These are phyloP conservation scores for Aspergillus nomiae DNA, from an alignment of 2,329 filamentous ascomycete species.

Conservation along the genomic window DNA sequence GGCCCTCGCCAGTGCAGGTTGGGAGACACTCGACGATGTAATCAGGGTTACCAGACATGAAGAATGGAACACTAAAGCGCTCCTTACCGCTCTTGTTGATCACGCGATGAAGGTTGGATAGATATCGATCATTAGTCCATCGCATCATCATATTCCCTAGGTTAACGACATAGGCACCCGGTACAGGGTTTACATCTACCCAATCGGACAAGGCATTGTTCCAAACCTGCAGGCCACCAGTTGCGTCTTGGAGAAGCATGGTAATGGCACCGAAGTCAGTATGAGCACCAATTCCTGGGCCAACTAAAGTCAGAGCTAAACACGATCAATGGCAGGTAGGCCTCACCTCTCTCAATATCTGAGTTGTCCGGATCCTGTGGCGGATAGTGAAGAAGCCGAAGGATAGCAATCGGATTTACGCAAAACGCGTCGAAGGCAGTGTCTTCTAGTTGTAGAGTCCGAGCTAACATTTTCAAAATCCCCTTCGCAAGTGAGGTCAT, in stretches of 20 bases:
- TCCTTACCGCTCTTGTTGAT: conserved; percentile 29
- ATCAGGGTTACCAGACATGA: conserved; percentile 30
- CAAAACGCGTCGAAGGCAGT: conserved; percentile 26
- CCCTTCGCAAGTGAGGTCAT: not conserved
- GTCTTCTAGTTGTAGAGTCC: not conserved
- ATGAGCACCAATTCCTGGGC: conserved; percentile 32
- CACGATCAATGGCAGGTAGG: not conserved
- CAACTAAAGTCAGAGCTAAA: not conserved
- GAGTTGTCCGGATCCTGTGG: conserved; percentile 23
- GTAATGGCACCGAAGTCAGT: conserved; percentile 37
- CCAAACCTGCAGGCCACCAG: conserved; percentile 32
- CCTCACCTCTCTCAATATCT: conserved; percentile 19
- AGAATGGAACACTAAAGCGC: conserved; percentile 31
- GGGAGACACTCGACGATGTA: conserved; percentile 27
- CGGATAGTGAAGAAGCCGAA: conserved; percentile 33
- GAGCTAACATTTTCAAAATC: not conserved
- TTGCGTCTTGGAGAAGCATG: conserved; percentile 32
- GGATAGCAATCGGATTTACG: conserved; percentile 26
- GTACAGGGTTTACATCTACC: conserved; percentile 27
- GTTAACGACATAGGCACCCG: conserved; percentile 32
- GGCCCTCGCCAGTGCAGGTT: conserved; percentile 12
- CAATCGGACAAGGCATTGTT: conserved; percentile 23
- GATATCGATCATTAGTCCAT: conserved; percentile 31
- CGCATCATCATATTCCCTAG: conserved; percentile 34
- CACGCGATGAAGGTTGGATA: conserved; percentile 31